Evolutionary conservation across 2,329 filamentous ascomycete species (phyloP).

Genomic region (Colletotrichum tamarilloi): DNA sequence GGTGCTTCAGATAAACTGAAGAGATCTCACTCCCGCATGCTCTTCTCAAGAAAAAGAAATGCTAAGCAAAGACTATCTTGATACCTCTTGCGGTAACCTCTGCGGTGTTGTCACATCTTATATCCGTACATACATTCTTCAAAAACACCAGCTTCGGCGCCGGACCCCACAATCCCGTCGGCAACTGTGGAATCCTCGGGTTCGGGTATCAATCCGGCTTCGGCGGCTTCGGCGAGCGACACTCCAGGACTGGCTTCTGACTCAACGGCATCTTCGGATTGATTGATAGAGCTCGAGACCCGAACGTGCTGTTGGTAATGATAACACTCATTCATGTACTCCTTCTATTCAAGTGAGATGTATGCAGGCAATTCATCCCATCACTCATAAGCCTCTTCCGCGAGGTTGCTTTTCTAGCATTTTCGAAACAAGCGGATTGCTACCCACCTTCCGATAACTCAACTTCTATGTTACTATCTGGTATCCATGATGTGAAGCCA

Average conservation of each 20-base stretch:
- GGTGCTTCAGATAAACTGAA: too few relatives aligned
- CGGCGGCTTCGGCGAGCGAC: not conserved
- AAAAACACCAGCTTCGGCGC: not conserved
- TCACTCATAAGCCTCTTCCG: not conserved
- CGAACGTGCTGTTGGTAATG: too few relatives aligned
- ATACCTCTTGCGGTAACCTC: too few relatives aligned
- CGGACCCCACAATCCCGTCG: not conserved
- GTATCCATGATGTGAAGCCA: not conserved
- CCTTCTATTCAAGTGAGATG: not conserved
- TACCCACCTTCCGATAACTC: not conserved
- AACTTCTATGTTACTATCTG: fast-evolving
- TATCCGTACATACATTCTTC: too few relatives aligned
- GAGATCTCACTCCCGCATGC: too few relatives aligned
- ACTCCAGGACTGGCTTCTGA: not conserved
- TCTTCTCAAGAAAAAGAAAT: too few relatives aligned
- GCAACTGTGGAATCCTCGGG: not conserved
- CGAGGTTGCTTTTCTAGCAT: not conserved
- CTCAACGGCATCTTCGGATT: not conserved
- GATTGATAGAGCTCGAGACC: too few relatives aligned
- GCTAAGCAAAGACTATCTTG: too few relatives aligned
- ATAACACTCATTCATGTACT: too few relatives aligned
- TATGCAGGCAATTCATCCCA: too few relatives aligned
- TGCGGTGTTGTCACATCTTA: too few relatives aligned
- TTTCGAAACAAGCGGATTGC: not conserved
- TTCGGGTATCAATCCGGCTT: not conserved